Percentiles rank a stretch among this genome's conserved stretches.
Evolutionary conservation across 331 rosid species (phyloP).

Genomic region (Saraca asoca): DNA sequence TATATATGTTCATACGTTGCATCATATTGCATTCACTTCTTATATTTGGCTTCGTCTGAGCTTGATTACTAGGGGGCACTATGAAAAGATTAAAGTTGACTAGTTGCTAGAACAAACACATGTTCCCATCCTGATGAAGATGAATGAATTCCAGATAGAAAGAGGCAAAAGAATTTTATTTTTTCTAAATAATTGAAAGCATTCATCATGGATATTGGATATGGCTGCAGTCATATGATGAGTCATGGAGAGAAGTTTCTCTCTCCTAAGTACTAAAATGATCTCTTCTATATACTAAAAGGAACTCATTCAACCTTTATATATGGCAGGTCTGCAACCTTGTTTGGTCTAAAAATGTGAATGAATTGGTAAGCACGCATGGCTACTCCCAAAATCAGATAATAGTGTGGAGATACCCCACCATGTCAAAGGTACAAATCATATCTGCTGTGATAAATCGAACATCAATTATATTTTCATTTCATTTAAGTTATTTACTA

Average conservation of each 20-base stretch:
- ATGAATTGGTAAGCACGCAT: constrained; percentile 96
- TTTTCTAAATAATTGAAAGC: too few relatives aligned
- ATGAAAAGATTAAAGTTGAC: constrained; percentile 13
- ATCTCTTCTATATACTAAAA: neutral
- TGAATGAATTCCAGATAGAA: too few relatives aligned
- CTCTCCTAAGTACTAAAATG: too few relatives aligned
- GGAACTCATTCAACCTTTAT: constrained; percentile 6
- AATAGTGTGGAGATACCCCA: constrained; percentile 96
- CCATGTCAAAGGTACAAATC: constrained; percentile 84
- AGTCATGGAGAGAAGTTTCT: neutral
- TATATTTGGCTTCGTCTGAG: constrained; percentile 17
- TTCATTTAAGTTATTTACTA: constrained; percentile 14
- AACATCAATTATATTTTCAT: constrained; percentile 5
- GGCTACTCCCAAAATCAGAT: constrained; percentile 98
- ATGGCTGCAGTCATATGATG: neutral
- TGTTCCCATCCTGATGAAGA: too few relatives aligned
- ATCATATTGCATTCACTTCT: neutral
- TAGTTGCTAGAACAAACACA: neutral
- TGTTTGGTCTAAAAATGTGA: constrained; percentile 98
- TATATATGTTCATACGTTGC: constrained; percentile 10
- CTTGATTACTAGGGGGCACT: neutral
- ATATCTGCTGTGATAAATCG: constrained; percentile 4
- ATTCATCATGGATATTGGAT: too few relatives aligned
- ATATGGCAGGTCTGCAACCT: constrained; percentile 87
- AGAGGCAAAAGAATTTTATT: too few relatives aligned